Percentiles rank a stretch among this genome's conserved stretches.
Evolutionary conservation across 2,329 filamentous ascomycete species (phyloP).

Genomic region (Fusarium mundagurra): DNA sequence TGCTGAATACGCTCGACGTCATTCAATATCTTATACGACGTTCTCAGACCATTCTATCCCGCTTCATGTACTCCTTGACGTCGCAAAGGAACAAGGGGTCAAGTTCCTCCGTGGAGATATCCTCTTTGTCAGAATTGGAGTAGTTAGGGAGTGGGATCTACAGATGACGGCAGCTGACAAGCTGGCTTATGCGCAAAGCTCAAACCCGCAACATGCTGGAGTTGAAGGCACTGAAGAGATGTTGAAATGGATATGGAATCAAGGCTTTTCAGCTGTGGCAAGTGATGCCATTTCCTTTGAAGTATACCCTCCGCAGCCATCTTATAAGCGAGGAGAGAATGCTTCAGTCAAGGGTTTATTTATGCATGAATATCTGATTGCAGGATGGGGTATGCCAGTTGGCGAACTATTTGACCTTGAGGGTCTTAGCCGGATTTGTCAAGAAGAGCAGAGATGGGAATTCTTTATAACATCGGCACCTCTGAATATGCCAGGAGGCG

Average conservation of each 20-base stretch:
- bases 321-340: background rate
- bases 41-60: background rate
- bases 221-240: slow-evolving; percentile 2
- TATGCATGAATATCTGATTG: slow-evolving; percentile 3
- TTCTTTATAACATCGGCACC: background rate
- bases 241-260: slow-evolving; percentile 1
- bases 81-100: background rate
- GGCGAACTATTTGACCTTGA: background rate
- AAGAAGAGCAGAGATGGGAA: slow-evolving; percentile 1
- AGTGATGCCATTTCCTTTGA: background rate
- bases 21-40: background rate
- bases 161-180: background rate
- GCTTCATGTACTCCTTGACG: background rate
- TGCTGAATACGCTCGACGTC: background rate
- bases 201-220: slow-evolving; percentile 1
- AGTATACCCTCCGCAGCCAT: background rate
- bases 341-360: background rate
- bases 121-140: background rate
- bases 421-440: background rate
- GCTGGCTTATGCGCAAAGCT: background rate
- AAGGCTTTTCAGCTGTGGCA: background rate
- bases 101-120: background rate
- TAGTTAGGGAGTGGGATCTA: background rate
- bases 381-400: background rate
- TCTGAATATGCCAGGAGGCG: slow-evolving; percentile 1